Base-by-base conservation (phyloP, 192 early-diverging fungal genomes). In the Physocladia obscura region DNA sequence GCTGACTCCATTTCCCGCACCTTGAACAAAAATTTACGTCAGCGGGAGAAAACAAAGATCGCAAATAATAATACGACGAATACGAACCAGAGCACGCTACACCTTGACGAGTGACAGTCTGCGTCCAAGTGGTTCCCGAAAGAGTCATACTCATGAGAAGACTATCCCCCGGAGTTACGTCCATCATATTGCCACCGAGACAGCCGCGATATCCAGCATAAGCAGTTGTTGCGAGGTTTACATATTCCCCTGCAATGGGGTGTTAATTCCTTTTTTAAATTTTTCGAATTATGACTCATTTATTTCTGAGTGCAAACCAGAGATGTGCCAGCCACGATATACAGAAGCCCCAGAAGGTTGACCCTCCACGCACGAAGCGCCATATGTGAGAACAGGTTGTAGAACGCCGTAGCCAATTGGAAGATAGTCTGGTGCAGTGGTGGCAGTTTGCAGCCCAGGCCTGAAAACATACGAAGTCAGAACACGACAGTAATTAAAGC, bases 271-370 rank as follows among this genome's bases (percentile, higher is more conserved):
- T n/a, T n/a, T n/a, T n/a, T n/a, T n/a, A n/a, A n/a, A n/a, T n/a
- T n/a, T n/a, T n/a, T n/a, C n/a, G n/a, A n/a, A n/a, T n/a, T n/a
- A n/a, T n/a, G 40, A 44, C 8, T 13, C 40, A 44, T n/a, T n/a
- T 13, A 44, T 13, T 44, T 44, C 11, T 13, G 40, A 8, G n/a
- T n/a, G n/a, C 40, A n/a, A 8, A 44, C 40, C 65, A 13, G 52
- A 57, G 22, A 68, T 56, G 65, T 56, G 54, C 65, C 65, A 68
- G 29, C 65, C 65, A 6, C 65, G 65, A 49, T 68, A 68, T 1
- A 68, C 65, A 17, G 22, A 29, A 2, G 54, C 52, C 21, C 52
- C 52, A 8, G 4, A 13, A 13, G 65, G 65, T 37, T 68, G 50
- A 35, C 56, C 56, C 19, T 49, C 26, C 26, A 26, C 52, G 52